Evolutionary conservation across 139 green algal genomes (phyloP), one percentile per base, ranked within the genome.

Genomic region (Picochlorum sp.): DNA sequence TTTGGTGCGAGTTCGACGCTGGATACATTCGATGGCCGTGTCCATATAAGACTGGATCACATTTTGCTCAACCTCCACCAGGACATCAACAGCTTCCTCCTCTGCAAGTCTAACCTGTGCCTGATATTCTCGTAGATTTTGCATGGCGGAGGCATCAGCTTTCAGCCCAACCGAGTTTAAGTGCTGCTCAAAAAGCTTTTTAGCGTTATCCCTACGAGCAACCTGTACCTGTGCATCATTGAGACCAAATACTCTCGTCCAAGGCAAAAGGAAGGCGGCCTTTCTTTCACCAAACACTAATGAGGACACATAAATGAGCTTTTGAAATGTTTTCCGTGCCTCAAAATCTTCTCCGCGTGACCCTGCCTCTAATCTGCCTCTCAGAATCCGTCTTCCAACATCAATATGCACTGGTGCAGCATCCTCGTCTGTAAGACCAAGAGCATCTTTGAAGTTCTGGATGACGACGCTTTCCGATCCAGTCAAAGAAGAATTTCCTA

Each of bases 331-430:
- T 60, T 79, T 76, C 30, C 59, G 60, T 68, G 85, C 74, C 69
- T 90, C 81, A 50, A 81, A 70, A 61, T 85, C 72, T 25, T 65
- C 63, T 14, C 67, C 59, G 33, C 72, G 65, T 54, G 36, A 71
- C 5, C 72, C 65, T 13, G 75, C 52, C 70, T 94, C 87, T 28
- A 88, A 63, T 20, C 79, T 70, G 3, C 75, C 71, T 33, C 89
- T 66, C 56, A 83, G 81, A 50, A 96, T 75, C 33, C 84, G 71
- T 40, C 81, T 69, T 3, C 83, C 89, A 10, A 94, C 76, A 52
- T 97, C 90, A 9, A 99, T 87, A 70, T 97, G 90, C 49, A 89
- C 89, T 1, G 81, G 67, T 4, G 92, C 92, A 5, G 93, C 92
- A 22, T 93, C 86, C 45, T 86, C 79, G 61, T 98, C 91, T 1